Conservation (phyloP, 208 protist species). For the Leishmania amazonensis region DNA sequence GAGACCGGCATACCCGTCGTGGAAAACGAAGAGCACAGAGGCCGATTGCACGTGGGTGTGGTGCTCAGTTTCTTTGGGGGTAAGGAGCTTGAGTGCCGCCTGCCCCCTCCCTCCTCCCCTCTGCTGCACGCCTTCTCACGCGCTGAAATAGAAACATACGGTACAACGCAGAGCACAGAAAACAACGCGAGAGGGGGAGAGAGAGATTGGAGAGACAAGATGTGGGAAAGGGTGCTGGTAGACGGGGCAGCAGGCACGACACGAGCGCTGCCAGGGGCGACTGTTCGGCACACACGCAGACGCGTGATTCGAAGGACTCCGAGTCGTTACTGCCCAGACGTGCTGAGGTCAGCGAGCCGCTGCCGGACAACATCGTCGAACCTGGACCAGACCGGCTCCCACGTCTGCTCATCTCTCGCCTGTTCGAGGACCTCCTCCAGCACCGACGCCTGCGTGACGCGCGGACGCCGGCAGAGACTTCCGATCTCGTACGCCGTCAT, state of each 20-base stretch:
- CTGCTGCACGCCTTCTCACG: background rate
- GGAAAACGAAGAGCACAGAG: background rate
- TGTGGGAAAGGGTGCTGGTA: too few relatives aligned
- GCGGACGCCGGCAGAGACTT: slow-evolving; percentile 46
- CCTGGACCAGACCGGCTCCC: slow-evolving; percentile 23
- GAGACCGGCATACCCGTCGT: background rate
- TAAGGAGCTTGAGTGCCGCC: background rate
- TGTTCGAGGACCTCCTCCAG: slow-evolving; percentile 60
- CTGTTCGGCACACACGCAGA: background rate
- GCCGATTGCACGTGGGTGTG: background rate
- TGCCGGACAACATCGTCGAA: slow-evolving; percentile 42
- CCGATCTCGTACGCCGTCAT: slow-evolving; percentile 53
- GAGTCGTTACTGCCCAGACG: background rate
- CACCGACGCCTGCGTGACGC: slow-evolving; percentile 39
- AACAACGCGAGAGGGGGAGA: slow-evolving; percentile 12
- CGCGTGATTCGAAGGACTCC: background rate
- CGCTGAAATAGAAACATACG: background rate
- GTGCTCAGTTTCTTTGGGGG: background rate
- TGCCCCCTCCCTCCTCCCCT: background rate
- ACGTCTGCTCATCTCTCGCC: slow-evolving; percentile 42
- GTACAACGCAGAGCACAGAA: background rate
- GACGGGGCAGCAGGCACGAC: too few relatives aligned
- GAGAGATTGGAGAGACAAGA: background rate
- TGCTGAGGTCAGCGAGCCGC: background rate
- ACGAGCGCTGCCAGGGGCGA: background rate